Evolutionary conservation across 768 basidiomycete species (phyloP), one percentile per base, ranked within the genome.

Genomic region (Lepiota brunneoincarnata): DNA sequence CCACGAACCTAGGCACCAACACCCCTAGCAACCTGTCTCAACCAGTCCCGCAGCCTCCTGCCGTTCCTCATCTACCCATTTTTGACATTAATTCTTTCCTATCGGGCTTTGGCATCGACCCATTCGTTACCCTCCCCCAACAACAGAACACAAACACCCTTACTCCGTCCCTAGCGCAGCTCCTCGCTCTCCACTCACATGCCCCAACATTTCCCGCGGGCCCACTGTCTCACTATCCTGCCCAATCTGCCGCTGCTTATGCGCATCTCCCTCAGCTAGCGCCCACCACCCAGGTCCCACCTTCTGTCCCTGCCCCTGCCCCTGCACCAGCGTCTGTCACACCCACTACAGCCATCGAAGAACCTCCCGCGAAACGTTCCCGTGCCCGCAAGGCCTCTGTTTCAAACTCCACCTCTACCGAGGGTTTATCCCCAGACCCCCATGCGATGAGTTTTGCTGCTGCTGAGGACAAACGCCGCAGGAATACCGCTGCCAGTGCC

Each of bases 401-500:
- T 1, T 67, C 71, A 38, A 63, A 72, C 35, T 55, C 51, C 6
- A 60, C 71, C 24, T 63, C 72, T 1, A 66, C 75, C 1, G 69
- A 71, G 15, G 45, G 21, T 3, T 61, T 58, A 52, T 64, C 53
- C 58, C 66, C 44, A 65, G 68, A 55, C 18, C 48, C 34, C 4
- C 40, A 47, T 24, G 46, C 41, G 11, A 67, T 67, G 6, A 49
- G 72, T 0, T 18, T 83, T 2, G 79, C 79, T 6, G 74, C 86
- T 4, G 69, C 86, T 0, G 93, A 96, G 69, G 93, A 96, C 70
- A 96, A 96, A 67, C 86, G 93, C n/a, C 80, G 93, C 54, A 76
- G 93, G 42, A 97, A 97, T 67, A 97, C 93, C 0, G 91, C 91
- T 1, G 93, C 93, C 0, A 92, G 89, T 49, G 93, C 93, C 28